phyloP scores from a whole-genome alignment of 257 asterid species.

The Salvia hispanica region DNA sequence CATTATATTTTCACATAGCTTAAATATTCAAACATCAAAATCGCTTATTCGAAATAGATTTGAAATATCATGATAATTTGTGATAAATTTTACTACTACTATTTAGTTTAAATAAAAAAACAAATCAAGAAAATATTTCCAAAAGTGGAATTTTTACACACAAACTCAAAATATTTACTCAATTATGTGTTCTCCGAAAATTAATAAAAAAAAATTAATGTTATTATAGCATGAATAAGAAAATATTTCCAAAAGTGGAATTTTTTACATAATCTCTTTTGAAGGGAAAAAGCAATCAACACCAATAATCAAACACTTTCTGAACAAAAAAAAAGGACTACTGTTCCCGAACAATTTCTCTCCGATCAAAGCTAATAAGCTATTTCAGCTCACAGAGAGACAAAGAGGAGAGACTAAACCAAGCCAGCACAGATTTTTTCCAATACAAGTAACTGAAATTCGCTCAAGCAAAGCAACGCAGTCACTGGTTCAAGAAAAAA shows the following conservation, averaged over 20 bases:
- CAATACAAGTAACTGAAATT: neutral
- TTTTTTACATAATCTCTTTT: neutral
- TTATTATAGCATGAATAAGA: neutral
- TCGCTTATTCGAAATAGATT: too few relatives aligned
- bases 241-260: neutral
- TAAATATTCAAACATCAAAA: too few relatives aligned
- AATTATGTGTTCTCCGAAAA: neutral
- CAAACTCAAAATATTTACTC: neutral
- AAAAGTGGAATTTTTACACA: neutral
- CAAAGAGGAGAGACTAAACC: neutral
- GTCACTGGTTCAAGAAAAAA: neutral
- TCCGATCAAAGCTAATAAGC: conserved; percentile 9
- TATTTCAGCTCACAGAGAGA: neutral
- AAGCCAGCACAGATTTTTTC: neutral
- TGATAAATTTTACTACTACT: too few relatives aligned
- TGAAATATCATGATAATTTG: too few relatives aligned
- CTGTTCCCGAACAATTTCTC: neutral
- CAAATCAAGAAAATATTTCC: too few relatives aligned
- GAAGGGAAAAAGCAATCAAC: neutral
- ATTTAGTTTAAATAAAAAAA: too few relatives aligned
- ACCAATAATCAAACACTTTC: neutral
- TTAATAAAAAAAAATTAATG: too few relatives aligned
- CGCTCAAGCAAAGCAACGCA: neutral
- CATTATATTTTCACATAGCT: too few relatives aligned
- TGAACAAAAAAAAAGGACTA: conserved; percentile 6